phyloP scores from a whole-genome alignment of 2,329 filamentous ascomycete genomes.

The Colletotrichum orchidophilum region DNA sequence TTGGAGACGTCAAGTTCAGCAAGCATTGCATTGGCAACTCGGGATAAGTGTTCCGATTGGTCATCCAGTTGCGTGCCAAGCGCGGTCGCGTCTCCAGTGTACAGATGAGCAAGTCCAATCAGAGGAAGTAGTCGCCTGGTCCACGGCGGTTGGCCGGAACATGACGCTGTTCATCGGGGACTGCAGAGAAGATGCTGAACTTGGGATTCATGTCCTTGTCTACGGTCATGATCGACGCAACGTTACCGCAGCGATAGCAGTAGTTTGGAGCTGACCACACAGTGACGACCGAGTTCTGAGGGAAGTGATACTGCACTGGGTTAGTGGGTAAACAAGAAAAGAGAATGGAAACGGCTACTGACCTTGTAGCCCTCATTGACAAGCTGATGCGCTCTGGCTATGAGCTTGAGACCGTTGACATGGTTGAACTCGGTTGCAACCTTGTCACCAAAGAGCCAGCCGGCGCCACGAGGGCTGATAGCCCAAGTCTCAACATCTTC shows the following conservation, averaged over 20 bases:
- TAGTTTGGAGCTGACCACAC: slow-evolving; percentile 99
- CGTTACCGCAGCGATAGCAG: slow-evolving; percentile 94
- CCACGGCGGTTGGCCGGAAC: slow-evolving; percentile 77
- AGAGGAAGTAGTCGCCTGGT: slow-evolving; percentile 77
- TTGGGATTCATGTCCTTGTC: slow-evolving; percentile 85
- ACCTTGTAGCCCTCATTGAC: slow-evolving; percentile 99
- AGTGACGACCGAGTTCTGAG: slow-evolving; percentile 93
- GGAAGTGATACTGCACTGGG: slow-evolving; percentile 81
- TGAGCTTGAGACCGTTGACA: slow-evolving; percentile 95
- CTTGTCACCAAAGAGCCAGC: slow-evolving; percentile 97
- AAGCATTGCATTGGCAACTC: not conserved
- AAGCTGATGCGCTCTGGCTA: slow-evolving; percentile 95
- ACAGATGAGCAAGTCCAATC: slow-evolving; percentile 16
- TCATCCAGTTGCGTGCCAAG: not conserved
- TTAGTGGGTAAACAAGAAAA: slow-evolving; percentile 21
- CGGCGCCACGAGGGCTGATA: slow-evolving; percentile 92
- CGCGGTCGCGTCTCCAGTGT: not conserved
- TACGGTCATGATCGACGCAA: slow-evolving; percentile 96
- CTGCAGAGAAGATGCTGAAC: slow-evolving; percentile 91
- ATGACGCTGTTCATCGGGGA: slow-evolving; percentile 85
- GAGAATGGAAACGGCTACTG: slow-evolving; percentile 31
- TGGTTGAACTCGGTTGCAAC: slow-evolving; percentile 98
- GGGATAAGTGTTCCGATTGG: not conserved
- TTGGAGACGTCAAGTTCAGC: not conserved
- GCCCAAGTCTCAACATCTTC: slow-evolving; percentile 98